Evolutionary conservation across 768 basidiomycete genomes (phyloP), one percentile per base, ranked within the genome.

Genomic region (Antrodiella citrinella): DNA sequence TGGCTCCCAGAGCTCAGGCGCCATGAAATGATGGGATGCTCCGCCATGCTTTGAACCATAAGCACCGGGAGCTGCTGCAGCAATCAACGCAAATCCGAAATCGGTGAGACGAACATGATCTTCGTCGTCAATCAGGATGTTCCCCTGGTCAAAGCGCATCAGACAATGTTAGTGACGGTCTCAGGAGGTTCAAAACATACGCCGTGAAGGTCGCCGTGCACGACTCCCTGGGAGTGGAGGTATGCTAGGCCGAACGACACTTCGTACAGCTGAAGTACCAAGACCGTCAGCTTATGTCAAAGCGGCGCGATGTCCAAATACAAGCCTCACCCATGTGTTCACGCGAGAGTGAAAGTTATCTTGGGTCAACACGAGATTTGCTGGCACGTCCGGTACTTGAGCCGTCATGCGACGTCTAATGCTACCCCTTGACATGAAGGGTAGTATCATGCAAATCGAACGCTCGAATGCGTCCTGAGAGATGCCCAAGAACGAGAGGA

Each of bases 161-260:
- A n/a, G n/a, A n/a, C n/a, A n/a, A 26, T n/a, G 30, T 35, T 7
- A 15, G 15, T 35, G 30, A 35, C 7, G 30, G 30, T 7, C 7
- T 35, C n/a, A 20, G 10, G 25, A n/a, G 5, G 38, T 21, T 4
- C 13, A 22, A 18, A 20, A 52, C 51, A 3, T 44, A 52, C 51
- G 13, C 51, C 51, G 24, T 46, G 46, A 4, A 52, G 26, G 21
- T 52, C 51, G 4, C 51, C 51, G 30, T 52, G 51, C 4, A 44
- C 51, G 3, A 52, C 20, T 5, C 45, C 45, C 25, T 52, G 46
- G 18, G 4, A 12, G 22, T 52, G 51, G 3, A 52, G 23, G 24
- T 52, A 52, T 4, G 20, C 47, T 18, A 52, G 40, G 5, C 47
- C 51, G 3, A 39, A 4, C 2, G 51, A 35, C 5, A 52, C 48